A percentile compares a stretch with the other conserved stretches of the same genome.
These are phyloP conservation scores for Xenoacremonium recifei DNA, from an alignment of 2,329 filamentous ascomycete genomes.

Conservation along the genomic window DNA sequence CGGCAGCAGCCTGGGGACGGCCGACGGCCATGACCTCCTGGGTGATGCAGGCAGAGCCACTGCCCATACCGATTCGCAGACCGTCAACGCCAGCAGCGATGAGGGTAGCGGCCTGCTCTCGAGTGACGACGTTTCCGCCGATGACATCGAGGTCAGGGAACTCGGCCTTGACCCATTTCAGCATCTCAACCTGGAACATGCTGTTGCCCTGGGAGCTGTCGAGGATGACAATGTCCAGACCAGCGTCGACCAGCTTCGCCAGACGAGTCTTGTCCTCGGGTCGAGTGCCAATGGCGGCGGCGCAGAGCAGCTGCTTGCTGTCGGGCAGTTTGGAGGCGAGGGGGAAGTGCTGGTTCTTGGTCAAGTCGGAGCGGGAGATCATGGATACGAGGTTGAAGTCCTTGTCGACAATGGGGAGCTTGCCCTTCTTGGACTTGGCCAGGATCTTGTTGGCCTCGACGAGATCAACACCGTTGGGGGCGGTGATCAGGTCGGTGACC, in stretches of 20 bases:
- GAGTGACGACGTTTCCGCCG: conserved; percentile 96
- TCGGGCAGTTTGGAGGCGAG: conserved; percentile 93
- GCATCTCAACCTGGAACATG: conserved; percentile 98
- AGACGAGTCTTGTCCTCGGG: conserved; percentile 89
- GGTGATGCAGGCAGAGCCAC: conserved; percentile 96
- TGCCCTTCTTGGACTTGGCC: conserved; percentile 96
- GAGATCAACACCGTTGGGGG: conserved; percentile 76
- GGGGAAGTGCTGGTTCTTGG: conserved; percentile 98
- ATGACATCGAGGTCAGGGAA: conserved; percentile 90
- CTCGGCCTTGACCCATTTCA: conserved; percentile 89
- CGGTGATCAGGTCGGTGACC: conserved; percentile 92
- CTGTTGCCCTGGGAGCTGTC: conserved; percentile 98
- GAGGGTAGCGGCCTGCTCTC: conserved; percentile 88
- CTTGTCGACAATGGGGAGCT: conserved; percentile 87
- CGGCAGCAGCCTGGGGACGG: conserved; percentile 89
- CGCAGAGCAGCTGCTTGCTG: conserved; percentile 96
- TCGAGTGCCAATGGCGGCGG: conserved; percentile 91
- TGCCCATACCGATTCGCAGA: conserved; percentile 97
- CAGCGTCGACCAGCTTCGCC: conserved; percentile 85
- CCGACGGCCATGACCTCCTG: conserved; percentile 99
- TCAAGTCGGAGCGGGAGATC: conserved; percentile 91
- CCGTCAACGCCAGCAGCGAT: conserved; percentile 95
- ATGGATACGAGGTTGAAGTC: conserved; percentile 85
- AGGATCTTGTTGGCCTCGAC: conserved; percentile 90
- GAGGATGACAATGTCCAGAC: conserved; percentile 90